Evolutionary conservation across 2,329 filamentous ascomycete species (phyloP).

Genomic region (Phyllosticta citribraziliensis): DNA sequence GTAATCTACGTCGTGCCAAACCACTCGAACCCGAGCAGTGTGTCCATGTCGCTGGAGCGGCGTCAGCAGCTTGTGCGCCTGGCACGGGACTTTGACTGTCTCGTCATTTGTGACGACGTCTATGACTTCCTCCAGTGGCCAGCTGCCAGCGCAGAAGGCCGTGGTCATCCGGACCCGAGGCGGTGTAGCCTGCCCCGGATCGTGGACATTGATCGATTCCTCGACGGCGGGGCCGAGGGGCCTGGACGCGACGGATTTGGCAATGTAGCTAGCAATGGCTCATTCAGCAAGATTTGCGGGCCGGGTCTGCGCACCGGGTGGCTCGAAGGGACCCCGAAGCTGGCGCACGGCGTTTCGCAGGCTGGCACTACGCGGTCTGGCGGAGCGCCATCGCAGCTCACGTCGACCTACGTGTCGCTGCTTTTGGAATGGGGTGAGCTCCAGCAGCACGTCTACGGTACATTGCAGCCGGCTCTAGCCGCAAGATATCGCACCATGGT

Average conservation of each 20-base stretch:
- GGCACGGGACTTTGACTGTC: slow-evolving; percentile 67
- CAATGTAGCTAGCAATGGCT: slow-evolving; percentile 75
- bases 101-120: slow-evolving; percentile 84
- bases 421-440: slow-evolving; percentile 43
- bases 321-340: slow-evolving; percentile 60
- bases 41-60: slow-evolving; percentile 63
- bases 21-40: slow-evolving; percentile 79
- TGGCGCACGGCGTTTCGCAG: slow-evolving; percentile 51
- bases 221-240: slow-evolving; percentile 47
- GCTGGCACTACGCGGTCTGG: slow-evolving; percentile 50
- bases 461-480: slow-evolving; percentile 48
- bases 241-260: slow-evolving; percentile 54
- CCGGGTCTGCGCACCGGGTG: slow-evolving; percentile 83
- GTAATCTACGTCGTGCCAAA: slow-evolving; percentile 83
- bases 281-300: slow-evolving; percentile 78
- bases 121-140: slow-evolving; percentile 89
- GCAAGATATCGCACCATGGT: slow-evolving; percentile 47
- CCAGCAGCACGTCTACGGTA: slow-evolving; percentile 42
- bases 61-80: slow-evolving; percentile 62
- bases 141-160: slow-evolving; percentile 27
- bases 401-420: slow-evolving; percentile 46
- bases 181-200: slow-evolving; percentile 51
- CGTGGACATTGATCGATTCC: slow-evolving; percentile 63
- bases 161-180: neutral
- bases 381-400: slow-evolving; percentile 50